These are phyloP conservation scores for Alternaria rosae DNA, from an alignment of 2,329 filamentous ascomycete species.

Conservation along the genomic window DNA sequence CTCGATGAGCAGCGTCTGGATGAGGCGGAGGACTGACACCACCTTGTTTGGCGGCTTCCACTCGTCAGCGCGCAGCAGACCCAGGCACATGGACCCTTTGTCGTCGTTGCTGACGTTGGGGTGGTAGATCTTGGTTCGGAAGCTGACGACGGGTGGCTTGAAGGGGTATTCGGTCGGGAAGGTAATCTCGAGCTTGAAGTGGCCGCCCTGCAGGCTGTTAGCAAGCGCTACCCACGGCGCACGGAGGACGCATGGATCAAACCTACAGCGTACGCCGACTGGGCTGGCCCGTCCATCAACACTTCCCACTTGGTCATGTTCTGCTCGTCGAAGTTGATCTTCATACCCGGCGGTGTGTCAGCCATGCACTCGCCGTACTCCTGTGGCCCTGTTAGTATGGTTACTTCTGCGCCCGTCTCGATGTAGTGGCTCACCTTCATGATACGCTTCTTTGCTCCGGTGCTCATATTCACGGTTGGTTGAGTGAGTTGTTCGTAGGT, in stretches of 20 bases:
- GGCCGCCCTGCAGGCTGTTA: constrained; percentile 64
- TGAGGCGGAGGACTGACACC: constrained; percentile 76
- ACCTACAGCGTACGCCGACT: constrained; percentile 70
- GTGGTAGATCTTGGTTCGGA: constrained; percentile 92
- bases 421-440: constrained; percentile 49
- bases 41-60: constrained; percentile 92
- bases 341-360: constrained; percentile 48
- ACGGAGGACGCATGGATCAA: not conserved
- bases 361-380: constrained; percentile 48
- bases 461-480: constrained; percentile 40
- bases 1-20: constrained; percentile 76
- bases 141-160: constrained; percentile 81
- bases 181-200: constrained; percentile 74
- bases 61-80: constrained; percentile 81
- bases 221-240: constrained; percentile 3
- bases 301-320: constrained; percentile 75
- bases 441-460: constrained; percentile 55
- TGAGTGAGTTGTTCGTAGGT: not conserved
- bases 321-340: constrained; percentile 63
- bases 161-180: constrained; percentile 88
- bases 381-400: constrained; percentile 27
- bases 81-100: constrained; percentile 84
- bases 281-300: constrained; percentile 69
- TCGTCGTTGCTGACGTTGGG: constrained; percentile 91
- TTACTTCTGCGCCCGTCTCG: not conserved